phyloP scores from a whole-genome alignment of 176 grass and related monocot genomes.

The Oryza meridionalis region DNA sequence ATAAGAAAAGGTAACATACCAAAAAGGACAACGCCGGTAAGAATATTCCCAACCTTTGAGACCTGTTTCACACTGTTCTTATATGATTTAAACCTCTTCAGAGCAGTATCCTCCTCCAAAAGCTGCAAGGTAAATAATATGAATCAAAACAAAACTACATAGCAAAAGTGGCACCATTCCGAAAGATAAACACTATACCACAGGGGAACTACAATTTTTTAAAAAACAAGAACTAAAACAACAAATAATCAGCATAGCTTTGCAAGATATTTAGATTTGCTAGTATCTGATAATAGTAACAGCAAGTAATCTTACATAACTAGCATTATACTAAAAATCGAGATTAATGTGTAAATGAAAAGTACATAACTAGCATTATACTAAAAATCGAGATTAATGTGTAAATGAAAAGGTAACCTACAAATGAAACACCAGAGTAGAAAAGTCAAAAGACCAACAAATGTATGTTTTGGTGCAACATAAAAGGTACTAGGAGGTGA shows the following conservation, averaged over 20 bases:
- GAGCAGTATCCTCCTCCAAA: slow-evolving; percentile 71
- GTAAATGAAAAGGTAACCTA: not conserved
- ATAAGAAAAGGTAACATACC: slow-evolving; percentile 47
- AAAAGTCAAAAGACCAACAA: not conserved
- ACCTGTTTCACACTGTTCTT: slow-evolving; percentile 68
- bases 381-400: not conserved
- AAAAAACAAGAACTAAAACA: not conserved
- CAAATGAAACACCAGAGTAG: not conserved
- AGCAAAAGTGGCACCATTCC: not conserved
- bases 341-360: slow-evolving; percentile 2
- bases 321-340: not conserved
- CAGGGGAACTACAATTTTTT: not conserved
- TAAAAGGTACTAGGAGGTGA: not conserved
- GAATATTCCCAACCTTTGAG: slow-evolving; percentile 67
- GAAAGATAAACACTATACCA: not conserved
- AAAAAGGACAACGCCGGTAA: slow-evolving; percentile 51
- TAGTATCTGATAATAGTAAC: slow-evolving; percentile 8
- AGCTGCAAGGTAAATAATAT: slow-evolving; percentile 51
- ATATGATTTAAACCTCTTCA: slow-evolving; percentile 80
- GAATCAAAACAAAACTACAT: slow-evolving; percentile 23
- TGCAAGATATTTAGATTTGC: not conserved
- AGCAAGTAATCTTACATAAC: not conserved
- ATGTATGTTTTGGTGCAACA: not conserved
- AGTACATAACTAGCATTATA: not conserved
- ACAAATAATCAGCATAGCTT: not conserved